Percentiles rank a stretch among this genome's conserved stretches.
Evolutionary conservation across 2,329 filamentous ascomycete species (phyloP).

Genomic region (Colletotrichum sp.): DNA sequence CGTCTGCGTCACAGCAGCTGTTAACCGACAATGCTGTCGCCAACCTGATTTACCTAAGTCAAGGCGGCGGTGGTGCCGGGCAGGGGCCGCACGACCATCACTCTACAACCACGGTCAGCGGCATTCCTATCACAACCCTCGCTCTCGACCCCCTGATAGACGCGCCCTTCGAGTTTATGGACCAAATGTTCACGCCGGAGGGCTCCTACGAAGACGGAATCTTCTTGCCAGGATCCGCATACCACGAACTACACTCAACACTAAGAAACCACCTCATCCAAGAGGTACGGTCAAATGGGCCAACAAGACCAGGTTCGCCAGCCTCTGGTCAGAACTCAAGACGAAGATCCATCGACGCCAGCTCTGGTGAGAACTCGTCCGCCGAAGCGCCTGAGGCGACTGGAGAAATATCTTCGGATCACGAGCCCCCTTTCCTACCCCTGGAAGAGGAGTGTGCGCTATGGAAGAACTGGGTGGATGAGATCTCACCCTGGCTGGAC

Average conservation of each 20-base stretch:
- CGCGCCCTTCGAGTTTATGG: slow-evolving; percentile 19
- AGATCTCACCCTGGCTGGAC: slow-evolving; percentile 54
- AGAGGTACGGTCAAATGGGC: slow-evolving; percentile 43
- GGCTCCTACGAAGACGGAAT: slow-evolving; percentile 43
- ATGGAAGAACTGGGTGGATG: slow-evolving; percentile 47
- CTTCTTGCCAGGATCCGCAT: slow-evolving; percentile 51
- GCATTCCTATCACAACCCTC: slow-evolving; percentile 2
- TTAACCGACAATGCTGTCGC: slow-evolving; percentile 38
- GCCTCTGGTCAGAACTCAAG: background rate
- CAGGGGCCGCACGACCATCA: background rate
- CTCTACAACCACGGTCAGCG: background rate
- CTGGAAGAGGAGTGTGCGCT: slow-evolving; percentile 36
- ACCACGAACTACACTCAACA: slow-evolving; percentile 50
- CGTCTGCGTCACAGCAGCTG: slow-evolving; percentile 29
- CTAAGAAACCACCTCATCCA: slow-evolving; percentile 49
- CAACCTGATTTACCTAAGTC: slow-evolving; percentile 38
- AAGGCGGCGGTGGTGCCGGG: slow-evolving; percentile 26
- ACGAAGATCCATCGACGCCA: background rate
- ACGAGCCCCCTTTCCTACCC: slow-evolving; percentile 19
- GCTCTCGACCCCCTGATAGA: slow-evolving; percentile 14
- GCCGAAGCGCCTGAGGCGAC: background rate
- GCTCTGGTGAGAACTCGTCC: background rate
- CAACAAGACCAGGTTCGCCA: slow-evolving; percentile 29
- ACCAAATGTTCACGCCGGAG: slow-evolving; percentile 36
- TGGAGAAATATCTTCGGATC: slow-evolving; percentile 11